Evolutionary conservation across 768 basidiomycete species (phyloP), one percentile per base, ranked within the genome.

Genomic region (Saitozyma sp.): DNA sequence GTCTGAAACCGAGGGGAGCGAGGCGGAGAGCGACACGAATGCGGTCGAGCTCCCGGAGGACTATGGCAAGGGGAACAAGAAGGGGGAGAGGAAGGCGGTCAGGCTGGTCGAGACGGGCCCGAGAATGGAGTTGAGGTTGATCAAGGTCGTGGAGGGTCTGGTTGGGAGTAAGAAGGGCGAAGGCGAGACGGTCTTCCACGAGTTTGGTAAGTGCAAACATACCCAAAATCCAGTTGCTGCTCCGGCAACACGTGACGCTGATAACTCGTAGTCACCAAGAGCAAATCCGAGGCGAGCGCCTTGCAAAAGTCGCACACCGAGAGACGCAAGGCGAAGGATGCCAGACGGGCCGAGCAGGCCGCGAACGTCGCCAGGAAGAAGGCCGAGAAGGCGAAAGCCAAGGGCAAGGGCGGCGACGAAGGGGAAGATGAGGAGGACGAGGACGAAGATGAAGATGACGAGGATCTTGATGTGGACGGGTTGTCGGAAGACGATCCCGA

Each of bases 41-140:
- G 76, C 75, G 10, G 86, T 99, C 0, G 86, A 87, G 63, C 82
- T 99, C 53, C 91, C 92, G 38, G 89, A 88, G 63, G 92, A 98
- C 77, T 98, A 98, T 75, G 95, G 95, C 29, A 81, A 94, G 74
- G 94, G 93, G 68, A 99, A 97, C 78, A 89, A 87, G 78, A 91
- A 88, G 77, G 95, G 92, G 0, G 88, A 90, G 75, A 87, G 89
- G 81, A 86, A 91, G 68, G 95, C 96, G 6, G 91, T 99, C 10
- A 84, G 88, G 68, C 82, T 99, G 56, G 90, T 95, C 58, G 96
- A 99, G 80, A 86, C 97, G 50, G 96, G 96, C 1, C 96, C 96
- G 46, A 83, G 96, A 74, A 88, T 99, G 87, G 96, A 99, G 80
- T 81, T 98, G 68, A 84, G 85, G 66, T 81, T 99, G 69, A 86